phyloP scores from a whole-genome alignment of 139 green algal genomes.

The Volvox reticuliferus region DNA sequence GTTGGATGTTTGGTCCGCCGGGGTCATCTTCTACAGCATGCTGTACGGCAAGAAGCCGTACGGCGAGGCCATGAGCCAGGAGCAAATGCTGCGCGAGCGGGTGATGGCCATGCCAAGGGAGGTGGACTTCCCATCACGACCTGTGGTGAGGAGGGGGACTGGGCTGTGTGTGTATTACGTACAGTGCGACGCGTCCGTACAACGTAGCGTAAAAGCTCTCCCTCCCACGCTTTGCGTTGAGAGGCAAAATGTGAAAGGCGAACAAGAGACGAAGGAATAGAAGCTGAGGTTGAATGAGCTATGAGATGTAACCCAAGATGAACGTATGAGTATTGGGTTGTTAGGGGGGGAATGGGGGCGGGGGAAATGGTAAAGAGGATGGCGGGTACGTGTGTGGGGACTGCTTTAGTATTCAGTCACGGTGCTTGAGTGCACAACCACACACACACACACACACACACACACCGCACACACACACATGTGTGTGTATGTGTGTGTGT shows the following conservation, averaged over 20 bases:
- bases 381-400: no score
- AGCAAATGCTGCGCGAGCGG: conserved; percentile 90
- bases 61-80: conserved; percentile 77
- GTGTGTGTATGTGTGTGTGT: no score
- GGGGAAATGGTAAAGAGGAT: no score
- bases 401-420: no score
- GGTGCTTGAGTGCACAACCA: no score
- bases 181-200: neutral
- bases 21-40: conserved; percentile 97
- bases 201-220: neutral
- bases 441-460: no score
- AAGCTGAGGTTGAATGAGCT: no score
- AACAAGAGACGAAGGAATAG: neutral
- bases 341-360: no score
- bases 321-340: no score
- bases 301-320: no score
- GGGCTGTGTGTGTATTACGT: neutral
- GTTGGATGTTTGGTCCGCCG: conserved; percentile 94
- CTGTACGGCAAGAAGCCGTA: conserved; percentile 94
- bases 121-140: conserved; percentile 27
- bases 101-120: conserved; percentile 57
- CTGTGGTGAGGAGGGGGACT: conserved; percentile 39
- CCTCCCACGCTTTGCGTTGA: neutral
- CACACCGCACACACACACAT: no score
- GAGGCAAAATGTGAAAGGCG: neutral